A percentile compares a stretch with the other conserved stretches of the same genome.
These are phyloP conservation scores for Toxicodendron radicans DNA, from an alignment of 345 rosid species.

Conservation along the genomic window DNA sequence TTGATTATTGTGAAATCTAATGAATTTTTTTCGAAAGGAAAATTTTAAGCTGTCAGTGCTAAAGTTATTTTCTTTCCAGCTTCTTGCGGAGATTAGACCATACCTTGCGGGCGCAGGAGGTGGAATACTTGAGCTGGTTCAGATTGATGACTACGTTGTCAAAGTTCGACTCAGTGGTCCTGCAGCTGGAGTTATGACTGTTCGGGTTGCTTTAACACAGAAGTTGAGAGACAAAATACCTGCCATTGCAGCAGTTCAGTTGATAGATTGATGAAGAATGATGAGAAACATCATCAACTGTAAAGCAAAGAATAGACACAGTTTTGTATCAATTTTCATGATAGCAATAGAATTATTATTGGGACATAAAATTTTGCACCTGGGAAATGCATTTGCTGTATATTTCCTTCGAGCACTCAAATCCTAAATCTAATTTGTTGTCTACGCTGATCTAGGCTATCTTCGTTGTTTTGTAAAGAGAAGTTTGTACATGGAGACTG, in stretches of 20 bases:
- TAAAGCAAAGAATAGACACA: conserved; percentile 7
- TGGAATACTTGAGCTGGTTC: conserved; percentile 71
- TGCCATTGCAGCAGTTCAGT: conserved; percentile 75
- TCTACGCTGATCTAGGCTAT: background rate
- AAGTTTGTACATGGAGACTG: background rate
- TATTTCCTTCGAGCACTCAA: background rate
- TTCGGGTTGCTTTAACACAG: conserved; percentile 86
- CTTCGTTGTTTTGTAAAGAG: background rate
- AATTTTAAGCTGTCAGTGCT: background rate
- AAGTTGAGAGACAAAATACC: conserved; percentile 87
- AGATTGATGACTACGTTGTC: conserved; percentile 65
- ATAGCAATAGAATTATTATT: background rate
- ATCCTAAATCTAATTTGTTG: background rate
- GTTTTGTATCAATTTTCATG: background rate
- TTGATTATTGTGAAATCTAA: background rate
- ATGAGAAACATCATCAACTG: conserved; percentile 11
- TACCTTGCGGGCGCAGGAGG: conserved; percentile 91
- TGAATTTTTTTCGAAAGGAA: background rate
- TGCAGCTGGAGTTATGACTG: conserved; percentile 91
- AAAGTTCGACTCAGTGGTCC: conserved; percentile 79
- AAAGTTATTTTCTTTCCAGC: conserved; percentile 35
- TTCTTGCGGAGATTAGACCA: conserved; percentile 84
- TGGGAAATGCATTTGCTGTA: background rate
- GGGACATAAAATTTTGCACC: background rate
- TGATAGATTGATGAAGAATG: conserved; percentile 48